These are phyloP conservation scores for Mollisiaceae sp. DNA, from an alignment of 2,329 filamentous ascomycete genomes.

Conservation along the genomic window DNA sequence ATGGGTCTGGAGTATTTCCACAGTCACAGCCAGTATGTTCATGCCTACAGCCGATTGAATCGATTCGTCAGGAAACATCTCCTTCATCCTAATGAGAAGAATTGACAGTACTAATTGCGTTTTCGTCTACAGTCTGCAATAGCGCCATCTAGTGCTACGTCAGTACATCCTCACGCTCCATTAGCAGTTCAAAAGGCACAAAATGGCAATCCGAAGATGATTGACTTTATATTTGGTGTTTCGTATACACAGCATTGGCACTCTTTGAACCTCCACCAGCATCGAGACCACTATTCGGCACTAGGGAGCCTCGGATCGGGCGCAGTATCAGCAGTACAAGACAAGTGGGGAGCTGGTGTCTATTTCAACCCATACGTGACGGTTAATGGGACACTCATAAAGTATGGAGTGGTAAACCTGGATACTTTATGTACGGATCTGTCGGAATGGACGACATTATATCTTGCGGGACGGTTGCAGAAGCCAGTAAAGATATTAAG, in stretches of 20 bases:
- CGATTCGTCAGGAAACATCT: neutral
- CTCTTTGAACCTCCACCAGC: constrained; percentile 85
- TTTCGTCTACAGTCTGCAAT: constrained; percentile 35
- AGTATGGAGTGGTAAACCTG: constrained; percentile 96
- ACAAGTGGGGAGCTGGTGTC: constrained; percentile 87
- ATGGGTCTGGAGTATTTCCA: constrained; percentile 94
- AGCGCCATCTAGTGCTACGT: constrained; percentile 57
- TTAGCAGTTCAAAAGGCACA: constrained; percentile 83
- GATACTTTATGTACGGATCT: constrained; percentile 88
- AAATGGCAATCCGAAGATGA: constrained; percentile 90
- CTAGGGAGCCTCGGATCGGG: constrained; percentile 84
- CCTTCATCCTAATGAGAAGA: neutral
- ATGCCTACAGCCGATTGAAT: neutral
- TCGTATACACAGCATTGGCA: constrained; percentile 97
- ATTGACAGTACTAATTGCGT: neutral
- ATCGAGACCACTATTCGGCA: constrained; percentile 90
- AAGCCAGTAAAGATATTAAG: constrained; percentile 98
- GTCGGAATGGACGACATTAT: constrained; percentile 89
- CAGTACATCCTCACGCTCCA: constrained; percentile 82
- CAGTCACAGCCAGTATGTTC: constrained; percentile 56
- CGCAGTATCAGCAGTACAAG: constrained; percentile 83
- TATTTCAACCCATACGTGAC: constrained; percentile 98
- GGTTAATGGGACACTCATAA: constrained; percentile 93
- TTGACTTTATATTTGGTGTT: constrained; percentile 97
- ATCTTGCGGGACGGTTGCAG: constrained; percentile 93